These are phyloP conservation scores for Ascochyta rabiei DNA, from an alignment of 2,329 filamentous ascomycete species.

Conservation along the genomic window DNA sequence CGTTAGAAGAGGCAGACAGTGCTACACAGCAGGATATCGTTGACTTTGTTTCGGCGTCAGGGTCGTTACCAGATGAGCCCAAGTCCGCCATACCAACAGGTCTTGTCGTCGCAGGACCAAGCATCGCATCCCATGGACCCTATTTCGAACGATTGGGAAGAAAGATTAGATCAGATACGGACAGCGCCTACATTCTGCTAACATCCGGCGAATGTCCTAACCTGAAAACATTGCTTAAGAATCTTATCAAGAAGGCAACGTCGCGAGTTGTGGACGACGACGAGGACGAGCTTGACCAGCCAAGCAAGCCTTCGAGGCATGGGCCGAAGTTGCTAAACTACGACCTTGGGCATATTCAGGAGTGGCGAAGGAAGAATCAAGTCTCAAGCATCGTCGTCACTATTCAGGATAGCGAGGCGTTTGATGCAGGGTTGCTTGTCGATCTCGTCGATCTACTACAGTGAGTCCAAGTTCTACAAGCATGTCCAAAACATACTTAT, in stretches of 20 bases:
- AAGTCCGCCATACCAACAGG: conserved; percentile 66
- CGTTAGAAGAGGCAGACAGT: conserved; percentile 50
- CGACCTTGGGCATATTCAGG: conserved; percentile 73
- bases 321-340: conserved; percentile 75
- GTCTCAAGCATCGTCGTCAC: conserved; percentile 70
- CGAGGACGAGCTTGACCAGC: conserved; percentile 41
- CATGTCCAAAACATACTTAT: too few relatives aligned
- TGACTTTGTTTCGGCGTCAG: conserved; percentile 46
- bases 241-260: conserved; percentile 71
- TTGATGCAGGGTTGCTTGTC: conserved; percentile 73
- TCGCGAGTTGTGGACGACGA: conserved; percentile 63
- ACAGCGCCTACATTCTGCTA: conserved; percentile 66
- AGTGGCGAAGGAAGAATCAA: conserved; percentile 61
- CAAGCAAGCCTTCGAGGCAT: conserved; percentile 46
- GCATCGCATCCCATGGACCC: conserved; percentile 74
- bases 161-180: conserved; percentile 48
- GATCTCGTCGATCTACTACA: conserved; percentile 73
- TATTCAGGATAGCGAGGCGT: conserved; percentile 82
- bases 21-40: conserved; percentile 47
- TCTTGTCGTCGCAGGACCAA: conserved; percentile 78
- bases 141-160: conserved; percentile 72
- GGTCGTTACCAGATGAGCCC: conserved; percentile 24
- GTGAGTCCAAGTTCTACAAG: conserved; percentile 52
- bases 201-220: conserved; percentile 75
- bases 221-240: conserved; percentile 74